Conservation (phyloP, 441 rosid genomes). For the Cnidoscolus chayamansa region DNA sequence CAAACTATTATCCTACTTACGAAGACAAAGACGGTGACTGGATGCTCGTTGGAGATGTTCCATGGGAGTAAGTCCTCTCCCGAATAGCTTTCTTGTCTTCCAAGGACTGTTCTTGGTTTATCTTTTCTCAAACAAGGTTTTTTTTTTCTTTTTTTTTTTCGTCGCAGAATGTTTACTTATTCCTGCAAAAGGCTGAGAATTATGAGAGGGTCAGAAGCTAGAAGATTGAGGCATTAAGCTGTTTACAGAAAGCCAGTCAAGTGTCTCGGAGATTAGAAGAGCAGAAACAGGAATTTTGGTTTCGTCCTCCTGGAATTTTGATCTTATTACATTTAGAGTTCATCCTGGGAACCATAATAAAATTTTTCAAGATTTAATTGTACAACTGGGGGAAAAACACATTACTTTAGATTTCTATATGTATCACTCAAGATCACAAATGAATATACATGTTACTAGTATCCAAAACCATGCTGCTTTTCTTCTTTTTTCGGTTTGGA, state of each 20-base stretch:
- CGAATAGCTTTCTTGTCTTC: not conserved
- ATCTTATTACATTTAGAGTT: not conserved
- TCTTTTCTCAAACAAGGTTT: not conserved
- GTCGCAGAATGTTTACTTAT: slow-evolving; percentile 59
- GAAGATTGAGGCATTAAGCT: slow-evolving; percentile 37
- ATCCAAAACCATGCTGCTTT: too few species aligned
- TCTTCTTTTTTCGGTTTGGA: too few species aligned
- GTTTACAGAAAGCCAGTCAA: not conserved
- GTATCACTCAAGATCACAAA: slow-evolving; percentile 2
- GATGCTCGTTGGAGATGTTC: slow-evolving; percentile 92
- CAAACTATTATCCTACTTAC: slow-evolving; percentile 69
- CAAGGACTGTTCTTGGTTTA: not conserved
- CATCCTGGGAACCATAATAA: not conserved
- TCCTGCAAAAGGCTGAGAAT: slow-evolving; percentile 80
- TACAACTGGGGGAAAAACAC: not conserved
- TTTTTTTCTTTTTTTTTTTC: slow-evolving; percentile 5
- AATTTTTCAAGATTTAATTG: not conserved
- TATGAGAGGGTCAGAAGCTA: slow-evolving; percentile 68
- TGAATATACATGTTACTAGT: too few species aligned
- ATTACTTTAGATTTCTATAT: not conserved
- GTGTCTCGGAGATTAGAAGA: not conserved
- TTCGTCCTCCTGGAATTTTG: not conserved
- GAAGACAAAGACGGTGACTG: slow-evolving; percentile 92
- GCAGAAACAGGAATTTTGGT: not conserved
- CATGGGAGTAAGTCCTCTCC: slow-evolving; percentile 62